These are phyloP conservation scores for Acorus calamus DNA, from an alignment of 106 monocot genomes.

Conservation along the genomic window DNA sequence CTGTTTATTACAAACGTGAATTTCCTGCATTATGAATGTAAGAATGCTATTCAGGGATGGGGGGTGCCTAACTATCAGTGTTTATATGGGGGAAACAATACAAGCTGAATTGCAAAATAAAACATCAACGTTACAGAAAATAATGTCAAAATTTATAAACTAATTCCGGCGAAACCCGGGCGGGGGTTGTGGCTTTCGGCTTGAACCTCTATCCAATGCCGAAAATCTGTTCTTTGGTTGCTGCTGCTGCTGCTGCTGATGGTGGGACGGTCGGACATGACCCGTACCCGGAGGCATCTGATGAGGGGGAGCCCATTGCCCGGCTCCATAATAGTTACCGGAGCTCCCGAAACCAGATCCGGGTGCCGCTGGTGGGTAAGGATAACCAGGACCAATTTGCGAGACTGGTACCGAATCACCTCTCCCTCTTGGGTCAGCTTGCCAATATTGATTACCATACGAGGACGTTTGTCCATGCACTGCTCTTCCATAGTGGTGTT, in stretches of 20 bases:
- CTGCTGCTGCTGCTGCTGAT: slow-evolving; percentile 11
- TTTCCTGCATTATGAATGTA: no score
- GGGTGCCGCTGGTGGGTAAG: neutral
- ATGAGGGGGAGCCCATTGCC: slow-evolving; percentile 17
- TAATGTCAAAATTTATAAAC: no score
- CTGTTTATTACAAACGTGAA: no score
- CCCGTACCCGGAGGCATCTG: slow-evolving; percentile 5
- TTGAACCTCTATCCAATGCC: slow-evolving; percentile 29
- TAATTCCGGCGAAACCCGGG: neutral
- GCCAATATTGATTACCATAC: slow-evolving; percentile 17
- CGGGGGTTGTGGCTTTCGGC: slow-evolving; percentile 23
- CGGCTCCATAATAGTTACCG: slow-evolving; percentile 18
- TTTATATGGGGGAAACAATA: no score
- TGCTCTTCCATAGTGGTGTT: slow-evolving; percentile 20
- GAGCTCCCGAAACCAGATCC: slow-evolving; percentile 7
- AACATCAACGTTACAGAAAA: no score
- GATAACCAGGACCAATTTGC: slow-evolving; percentile 8
- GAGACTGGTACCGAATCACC: slow-evolving; percentile 11
- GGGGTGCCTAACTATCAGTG: no score
- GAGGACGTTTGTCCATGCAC: slow-evolving; percentile 5
- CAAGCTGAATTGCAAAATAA: no score
- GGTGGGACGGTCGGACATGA: neutral
- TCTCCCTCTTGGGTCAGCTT: slow-evolving; percentile 14
- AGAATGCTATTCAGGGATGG: no score
- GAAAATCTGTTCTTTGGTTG: slow-evolving; percentile 28